Conservation (phyloP, 805 yeast species). For the Barnettozyma botsteinii region DNA sequence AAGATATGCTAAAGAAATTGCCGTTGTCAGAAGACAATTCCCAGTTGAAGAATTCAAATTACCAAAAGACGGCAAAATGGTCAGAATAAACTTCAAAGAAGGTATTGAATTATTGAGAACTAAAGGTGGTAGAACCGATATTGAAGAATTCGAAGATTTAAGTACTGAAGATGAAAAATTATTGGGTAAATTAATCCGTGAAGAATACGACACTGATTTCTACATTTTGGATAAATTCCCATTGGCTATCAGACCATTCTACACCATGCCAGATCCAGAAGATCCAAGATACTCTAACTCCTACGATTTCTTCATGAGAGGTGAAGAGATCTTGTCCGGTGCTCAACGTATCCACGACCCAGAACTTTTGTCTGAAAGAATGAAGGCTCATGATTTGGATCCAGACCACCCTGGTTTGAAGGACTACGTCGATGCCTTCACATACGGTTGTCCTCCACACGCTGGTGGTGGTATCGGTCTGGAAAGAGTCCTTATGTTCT, state of each 20-base stretch:
- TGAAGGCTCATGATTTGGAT: constrained; percentile 77
- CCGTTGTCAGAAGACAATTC: constrained; percentile 83
- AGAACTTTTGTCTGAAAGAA: constrained; percentile 71
- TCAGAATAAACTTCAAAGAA: constrained; percentile 80
- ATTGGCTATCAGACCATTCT: constrained; percentile 92
- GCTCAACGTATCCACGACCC: constrained; percentile 99
- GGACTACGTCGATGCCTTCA: constrained; percentile 90
- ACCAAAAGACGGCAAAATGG: constrained; percentile 93
- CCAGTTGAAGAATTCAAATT: constrained; percentile 97
- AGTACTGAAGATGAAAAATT: constrained; percentile 92
- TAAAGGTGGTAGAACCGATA: constrained; percentile 77
- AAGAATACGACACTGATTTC: constrained; percentile 94
- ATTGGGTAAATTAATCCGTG: constrained; percentile 86
- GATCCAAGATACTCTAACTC: constrained; percentile 94
- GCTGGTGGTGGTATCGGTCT: constrained; percentile 99
- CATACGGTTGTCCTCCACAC: constrained; percentile 96
- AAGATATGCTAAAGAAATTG: constrained; percentile 80
- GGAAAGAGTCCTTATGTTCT: constrained; percentile 98
- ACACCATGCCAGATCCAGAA: constrained; percentile 97
- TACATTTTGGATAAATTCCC: constrained; percentile 98
- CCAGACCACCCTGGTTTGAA: constrained; percentile 75
- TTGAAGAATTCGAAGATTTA: constrained; percentile 77
- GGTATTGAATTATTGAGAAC: constrained; percentile 84
- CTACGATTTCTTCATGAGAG: constrained; percentile 99
- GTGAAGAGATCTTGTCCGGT: constrained; percentile 98